Evolutionary conservation across 495 filamentous ascomycete genomes (phyloP), one percentile per base, ranked within the genome.

Genomic region (Hypoxylon cercidicola): DNA sequence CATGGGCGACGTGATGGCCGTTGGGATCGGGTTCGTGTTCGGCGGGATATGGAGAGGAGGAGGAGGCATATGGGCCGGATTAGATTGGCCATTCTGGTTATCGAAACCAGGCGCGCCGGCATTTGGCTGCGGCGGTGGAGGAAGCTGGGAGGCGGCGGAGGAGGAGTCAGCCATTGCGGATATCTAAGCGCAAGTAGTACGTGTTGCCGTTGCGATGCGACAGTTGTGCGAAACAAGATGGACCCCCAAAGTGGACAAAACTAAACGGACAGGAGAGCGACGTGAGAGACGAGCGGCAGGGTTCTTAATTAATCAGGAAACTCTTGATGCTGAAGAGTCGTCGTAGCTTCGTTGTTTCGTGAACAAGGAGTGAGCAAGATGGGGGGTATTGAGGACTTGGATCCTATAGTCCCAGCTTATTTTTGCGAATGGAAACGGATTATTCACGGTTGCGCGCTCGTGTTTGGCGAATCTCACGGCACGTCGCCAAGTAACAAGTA

Each of bases 21-120:
- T 96, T 18, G 93, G 93, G 72, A 98, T 97, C 21, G 92, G 93
- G 73, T 96, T 97, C 73, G 88, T 97, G 75, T 97, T 97, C 77
- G 97, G 95, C 45, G 94, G 93, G 70, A 97, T 99, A 58, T 95
- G 89, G 16, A 97, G 88, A 55, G 93, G 91, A 37, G 93, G 37
- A 40, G 37, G 37, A 15, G 37, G 37, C 37, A 40, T 40, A 8
- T 40, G 37, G 15, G 94, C 8, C 94, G 95, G 30, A 11, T 32
- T 32, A 11, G 30, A 32, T 11, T 87, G 85, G 53, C 82, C 78
- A 65, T 84, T 87, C 75, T 91, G 88, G 72, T 85, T 88, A 58
- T 87, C 85, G 74, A 90, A 90, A 59, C 87, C 89, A 52, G 88
- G 87, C 44, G 88, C 89, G 72, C 87, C 88, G 55, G 87, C 80